These are phyloP conservation scores for Eucalyptus sp. DNA, from an alignment of 345 rosid genomes.

Conservation along the genomic window DNA sequence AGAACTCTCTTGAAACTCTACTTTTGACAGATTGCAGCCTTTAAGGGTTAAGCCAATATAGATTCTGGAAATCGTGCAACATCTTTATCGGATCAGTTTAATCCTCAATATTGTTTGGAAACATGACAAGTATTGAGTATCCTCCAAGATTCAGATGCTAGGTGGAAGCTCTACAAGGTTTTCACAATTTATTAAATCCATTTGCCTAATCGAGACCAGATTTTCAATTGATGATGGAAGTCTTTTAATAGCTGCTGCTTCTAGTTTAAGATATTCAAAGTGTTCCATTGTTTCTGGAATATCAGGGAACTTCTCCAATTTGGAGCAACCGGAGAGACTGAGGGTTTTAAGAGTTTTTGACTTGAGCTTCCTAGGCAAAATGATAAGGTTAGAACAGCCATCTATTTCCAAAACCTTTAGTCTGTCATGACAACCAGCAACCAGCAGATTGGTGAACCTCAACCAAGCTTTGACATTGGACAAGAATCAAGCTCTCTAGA, in stretches of 20 bases:
- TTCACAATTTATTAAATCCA: not conserved
- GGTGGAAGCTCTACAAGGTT: not conserved
- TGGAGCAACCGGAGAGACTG: not conserved
- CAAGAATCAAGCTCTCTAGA: not conserved
- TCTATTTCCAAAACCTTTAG: not conserved
- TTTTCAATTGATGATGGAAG: not conserved
- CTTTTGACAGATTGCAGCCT: not conserved
- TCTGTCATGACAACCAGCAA: not conserved
- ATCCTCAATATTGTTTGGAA: not conserved
- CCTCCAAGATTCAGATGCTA: not conserved
- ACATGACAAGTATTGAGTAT: not conserved
- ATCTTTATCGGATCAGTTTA: not conserved
- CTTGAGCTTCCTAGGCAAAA: not conserved
- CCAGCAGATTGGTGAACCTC: not conserved
- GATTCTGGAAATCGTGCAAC: not conserved
- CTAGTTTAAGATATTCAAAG: not conserved
- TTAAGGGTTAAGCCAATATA: not conserved
- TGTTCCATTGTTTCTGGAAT: not conserved
- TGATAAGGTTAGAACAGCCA: not conserved
- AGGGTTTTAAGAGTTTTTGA: not conserved
- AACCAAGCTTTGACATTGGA: not conserved
- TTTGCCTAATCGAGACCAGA: not conserved
- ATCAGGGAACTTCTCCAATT: not conserved
- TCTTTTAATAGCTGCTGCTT: not conserved
- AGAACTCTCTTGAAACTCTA: not conserved